Base-by-base conservation (phyloP, 2,329 filamentous ascomycete genomes). In the Paecilomyces sp. region DNA sequence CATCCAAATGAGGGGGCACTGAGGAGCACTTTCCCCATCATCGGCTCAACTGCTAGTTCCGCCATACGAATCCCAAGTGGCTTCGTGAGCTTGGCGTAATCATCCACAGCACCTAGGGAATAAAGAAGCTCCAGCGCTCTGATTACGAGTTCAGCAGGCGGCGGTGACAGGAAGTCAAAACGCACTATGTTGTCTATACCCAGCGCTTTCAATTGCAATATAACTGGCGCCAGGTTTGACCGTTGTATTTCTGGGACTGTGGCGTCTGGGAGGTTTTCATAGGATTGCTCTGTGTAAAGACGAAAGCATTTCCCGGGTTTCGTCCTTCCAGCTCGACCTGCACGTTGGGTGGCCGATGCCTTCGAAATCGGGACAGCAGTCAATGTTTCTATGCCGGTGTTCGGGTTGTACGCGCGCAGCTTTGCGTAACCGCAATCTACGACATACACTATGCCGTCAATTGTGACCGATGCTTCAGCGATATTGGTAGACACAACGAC, bases 401-500 rank as follows among this genome's bases (percentile, higher is more conserved):
- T 81, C 0, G 93, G 91, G 65, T 95, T 89, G 76, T 91, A 97
- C 6, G 90, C 88, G 47, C 92, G 86, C 22, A 96, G 80, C 73
- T 97, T 97, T 65, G 95, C 92, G 70, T 91, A 97, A 1, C 94
- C 94, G 57, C 85, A 88, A 73, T 99, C 94, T 56, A 97, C 79
- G 5, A 99, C 93, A 69, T 91, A 96, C 58, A 92, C 87, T 61
- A 97, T 92, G 2, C 91, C 92, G 57, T 94, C 88, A 59, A 97
- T 95, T 15, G 94, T 97, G 52, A 99, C 89, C 1, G 91, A 96
- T 3, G 94, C 93, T 78, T 99, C 94, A 12, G 94, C 92, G 64
- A 97, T 97, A 71, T 97, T 97, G 60, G 94, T 97, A 3, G 91
- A 89, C 65, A 97, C 88, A 36, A 99, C 90, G 47, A 97, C 89